Evolutionary conservation across 2,329 filamentous ascomycete genomes (phyloP), one percentile per base, ranked within the genome.

Genomic region (Penicillium sp.): DNA sequence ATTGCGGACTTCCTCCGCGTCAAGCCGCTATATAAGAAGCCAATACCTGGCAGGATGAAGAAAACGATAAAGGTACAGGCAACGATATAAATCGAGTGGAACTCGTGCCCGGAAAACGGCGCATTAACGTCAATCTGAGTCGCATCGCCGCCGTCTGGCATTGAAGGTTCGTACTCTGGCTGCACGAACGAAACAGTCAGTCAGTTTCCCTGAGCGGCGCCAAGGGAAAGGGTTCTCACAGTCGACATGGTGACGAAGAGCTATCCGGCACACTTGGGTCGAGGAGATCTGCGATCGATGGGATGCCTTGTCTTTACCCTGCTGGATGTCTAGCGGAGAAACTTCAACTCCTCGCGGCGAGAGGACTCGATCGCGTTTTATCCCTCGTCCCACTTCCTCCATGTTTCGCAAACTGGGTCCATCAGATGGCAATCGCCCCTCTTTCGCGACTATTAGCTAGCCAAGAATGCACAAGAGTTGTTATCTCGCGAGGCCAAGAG

Each of bases 21-120:
- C 30, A 90, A 81, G 58, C 88, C 88, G 60, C 86, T 84, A 74
- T 90, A 90, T 1, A 90, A 77, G 7, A 90, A 80, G 52, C 87
- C 87, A 66, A 90, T 87, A 21, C 87, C 88, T 0, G 88, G 88
- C 60, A 89, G 87, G 71, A 90, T 90, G 55, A 89, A 75, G 83
- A 85, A 90, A 58, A 89, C 87, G 58, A 90, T 80, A 73, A 85
- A 87, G 15, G 78, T 80, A 71, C 86, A 88, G 67, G 87, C 79
- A 7, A 73, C 64, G 58, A 86, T 79, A 69, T 88, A 90, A 45
- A 82, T 81, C 72, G 88, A 88, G 70, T 89, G 83, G 75, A 81
- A 88, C 71, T 89, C 86, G 60, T 83, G 76, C 7, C 86, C 86
- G 26, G 73, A 74, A 71, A 86, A 89, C 68, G 86, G 85, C 11